phyloP scores from a whole-genome alignment of 768 basidiomycete species.

The Plicaturopsis crispa region DNA sequence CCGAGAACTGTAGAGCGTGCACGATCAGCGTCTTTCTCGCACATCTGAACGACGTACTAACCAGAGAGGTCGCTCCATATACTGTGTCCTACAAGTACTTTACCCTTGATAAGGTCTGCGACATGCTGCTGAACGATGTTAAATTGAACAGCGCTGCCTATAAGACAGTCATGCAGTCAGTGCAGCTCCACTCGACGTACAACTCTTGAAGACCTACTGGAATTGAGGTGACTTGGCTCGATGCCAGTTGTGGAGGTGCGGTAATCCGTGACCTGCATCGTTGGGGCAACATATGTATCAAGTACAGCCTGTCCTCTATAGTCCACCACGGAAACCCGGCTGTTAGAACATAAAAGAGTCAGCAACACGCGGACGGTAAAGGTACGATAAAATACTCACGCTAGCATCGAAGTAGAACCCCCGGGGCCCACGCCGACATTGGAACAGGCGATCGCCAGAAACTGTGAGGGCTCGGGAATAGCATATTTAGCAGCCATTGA shows the following conservation, averaged over 20 bases:
- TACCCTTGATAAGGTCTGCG: conserved; percentile 59
- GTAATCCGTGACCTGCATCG: conserved; percentile 43
- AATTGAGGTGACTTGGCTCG: conserved; percentile 29
- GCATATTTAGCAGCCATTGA: neutral
- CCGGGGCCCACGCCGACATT: conserved; percentile 79
- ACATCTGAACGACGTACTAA: conserved; percentile 22
- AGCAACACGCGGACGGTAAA: too few species aligned
- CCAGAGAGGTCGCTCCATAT: conserved; percentile 81
- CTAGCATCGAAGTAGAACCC: conserved; percentile 76
- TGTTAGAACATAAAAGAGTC: conserved; percentile 10
- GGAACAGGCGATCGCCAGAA: conserved; percentile 54
- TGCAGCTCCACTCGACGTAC: too few species aligned
- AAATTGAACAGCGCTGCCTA: conserved; percentile 51
- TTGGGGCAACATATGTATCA: conserved; percentile 42
- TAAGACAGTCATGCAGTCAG: too few species aligned
- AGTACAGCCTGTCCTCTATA: conserved; percentile 36
- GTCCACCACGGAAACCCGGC: conserved; percentile 45
- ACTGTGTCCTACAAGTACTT: conserved; percentile 68
- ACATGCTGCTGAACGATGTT: conserved; percentile 58
- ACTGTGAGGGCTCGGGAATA: conserved; percentile 11
- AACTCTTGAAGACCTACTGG: too few species aligned
- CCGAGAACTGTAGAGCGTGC: conserved; percentile 50
- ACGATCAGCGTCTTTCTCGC: neutral
- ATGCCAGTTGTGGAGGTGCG: conserved; percentile 44
- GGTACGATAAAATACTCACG: conserved; percentile 38